These are phyloP conservation scores for Alopecurus myosuroides DNA, from an alignment of 176 grass and related monocot species.

Conservation along the genomic window DNA sequence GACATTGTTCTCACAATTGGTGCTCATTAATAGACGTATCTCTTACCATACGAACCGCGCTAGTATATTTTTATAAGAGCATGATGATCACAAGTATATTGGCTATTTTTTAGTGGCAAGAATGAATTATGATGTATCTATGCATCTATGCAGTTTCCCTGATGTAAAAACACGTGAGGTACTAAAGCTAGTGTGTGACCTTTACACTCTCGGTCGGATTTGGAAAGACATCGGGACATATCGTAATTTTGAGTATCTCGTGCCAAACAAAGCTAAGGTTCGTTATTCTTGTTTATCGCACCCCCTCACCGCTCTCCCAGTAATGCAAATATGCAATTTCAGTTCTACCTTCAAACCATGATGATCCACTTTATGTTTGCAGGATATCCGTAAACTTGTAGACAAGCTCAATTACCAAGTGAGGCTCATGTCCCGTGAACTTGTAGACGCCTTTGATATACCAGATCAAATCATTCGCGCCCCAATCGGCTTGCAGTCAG, in stretches of 20 bases:
- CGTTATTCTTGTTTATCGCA: constrained; percentile 6
- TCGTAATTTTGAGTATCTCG: constrained; percentile 83
- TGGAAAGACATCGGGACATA: constrained; percentile 97
- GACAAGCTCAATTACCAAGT: constrained; percentile 95
- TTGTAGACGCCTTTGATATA: constrained; percentile 76
- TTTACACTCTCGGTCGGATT: constrained; percentile 88
- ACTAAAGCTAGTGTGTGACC: constrained; percentile 85
- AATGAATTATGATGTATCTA: constrained; percentile 21
- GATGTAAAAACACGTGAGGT: constrained; percentile 61
- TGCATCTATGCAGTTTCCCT: constrained; percentile 65
- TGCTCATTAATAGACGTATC: neutral
- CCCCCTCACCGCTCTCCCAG: neutral
- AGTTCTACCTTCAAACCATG: neutral
- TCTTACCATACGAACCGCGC: neutral
- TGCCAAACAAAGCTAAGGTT: constrained; percentile 96
- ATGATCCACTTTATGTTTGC: neutral
- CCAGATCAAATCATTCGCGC: constrained; percentile 82
- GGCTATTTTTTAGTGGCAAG: neutral
- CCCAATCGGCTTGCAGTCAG: constrained; percentile 77
- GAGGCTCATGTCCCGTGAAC: constrained; percentile 66
- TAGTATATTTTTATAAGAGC: neutral
- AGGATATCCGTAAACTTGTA: constrained; percentile 87
- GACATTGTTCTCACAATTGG: neutral
- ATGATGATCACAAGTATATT: neutral
- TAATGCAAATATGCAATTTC: neutral